phyloP scores from a whole-genome alignment of 2,329 filamentous ascomycete species.

The Colletotrichum musae region DNA sequence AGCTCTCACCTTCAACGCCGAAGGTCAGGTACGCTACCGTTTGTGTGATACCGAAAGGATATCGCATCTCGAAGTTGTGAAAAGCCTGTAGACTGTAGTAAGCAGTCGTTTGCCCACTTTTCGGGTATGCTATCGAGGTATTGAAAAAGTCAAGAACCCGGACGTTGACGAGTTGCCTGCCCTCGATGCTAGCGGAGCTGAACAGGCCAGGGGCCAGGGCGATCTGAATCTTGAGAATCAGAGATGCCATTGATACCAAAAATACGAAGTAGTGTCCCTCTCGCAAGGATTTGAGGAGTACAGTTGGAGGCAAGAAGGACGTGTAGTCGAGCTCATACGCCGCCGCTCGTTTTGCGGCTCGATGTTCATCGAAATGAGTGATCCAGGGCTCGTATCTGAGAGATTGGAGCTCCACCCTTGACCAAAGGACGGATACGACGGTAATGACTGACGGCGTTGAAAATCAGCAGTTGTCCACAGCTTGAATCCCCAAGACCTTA shows the following conservation, averaged over 20 bases:
- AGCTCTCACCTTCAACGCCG: neutral
- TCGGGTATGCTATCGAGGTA: no score
- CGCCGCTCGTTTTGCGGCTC: accelerated
- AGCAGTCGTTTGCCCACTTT: neutral
- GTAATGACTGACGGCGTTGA: neutral
- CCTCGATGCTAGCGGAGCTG: neutral
- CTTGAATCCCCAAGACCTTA: no score
- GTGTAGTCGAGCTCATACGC: neutral
- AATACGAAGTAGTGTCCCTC: slow-evolving; percentile 3
- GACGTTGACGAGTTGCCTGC: neutral
- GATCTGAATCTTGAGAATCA: slow-evolving; percentile 8
- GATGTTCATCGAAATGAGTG: neutral
- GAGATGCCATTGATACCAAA: neutral
- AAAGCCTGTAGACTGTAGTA: neutral
- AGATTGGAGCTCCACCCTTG: slow-evolving; percentile 3
- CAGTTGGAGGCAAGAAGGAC: neutral
- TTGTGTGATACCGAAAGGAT: neutral
- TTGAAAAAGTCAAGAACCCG: neutral
- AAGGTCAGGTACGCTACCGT: neutral
- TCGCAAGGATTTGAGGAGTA: neutral
- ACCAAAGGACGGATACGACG: neutral
- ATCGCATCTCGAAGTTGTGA: slow-evolving; percentile 5
- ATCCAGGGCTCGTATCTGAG: slow-evolving; percentile 8
- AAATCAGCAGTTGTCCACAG: accelerated
- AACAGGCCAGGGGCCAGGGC: neutral